Base-by-base conservation (phyloP, 257 asterid species). In the Buddleja alternifolia region DNA sequence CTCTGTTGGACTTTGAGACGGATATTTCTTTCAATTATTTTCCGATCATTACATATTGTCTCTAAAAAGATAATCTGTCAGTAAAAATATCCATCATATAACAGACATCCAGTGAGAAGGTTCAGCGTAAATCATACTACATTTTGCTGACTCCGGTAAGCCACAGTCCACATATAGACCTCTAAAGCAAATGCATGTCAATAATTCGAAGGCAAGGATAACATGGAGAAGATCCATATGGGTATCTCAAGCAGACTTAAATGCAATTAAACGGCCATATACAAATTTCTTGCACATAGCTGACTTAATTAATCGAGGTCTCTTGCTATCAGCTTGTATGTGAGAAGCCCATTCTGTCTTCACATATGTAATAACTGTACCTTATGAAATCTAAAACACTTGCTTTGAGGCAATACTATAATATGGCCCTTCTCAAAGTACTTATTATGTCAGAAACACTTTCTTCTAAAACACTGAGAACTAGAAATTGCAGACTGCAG, bases 1-100 rank as follows among this genome's bases (percentile, higher is more conserved):
- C 99, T 94, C 73, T 94, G 99, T 74, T 94, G 99, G 86, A 94
- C 93, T 86, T 94, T 94, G 84, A 94, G 99, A 12, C 99, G 97
- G 81, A 94, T 94, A 77, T 94, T 94, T 81, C 96, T 86, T 83
- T 90, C 99, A 77, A 94, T 94, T 68, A 94, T 82, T 75, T 85
- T 50, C 48, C 71, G 86, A 80, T 94, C 99, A 24, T 90, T 93
- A 83, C 99, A 93, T 74, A 93, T 11, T 64, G 99, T 88, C 86
- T 93, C 99, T 77, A 93, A 70, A 73, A 93, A 93, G 72, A 93
- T 88, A 63, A 93, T 93, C 99, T 93, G 89, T 69, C 73, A 71
- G 66, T 21, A 47, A 60, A 69, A 53, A 54, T 15, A 72, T 20
- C 42, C 17, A 72, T 60, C 60, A 70, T 50, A 16, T 9, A 74